Evolutionary conservation across 2,329 filamentous ascomycete genomes (phyloP), one percentile per base, ranked within the genome.

Genomic region (Leptosphaerulina australis): DNA sequence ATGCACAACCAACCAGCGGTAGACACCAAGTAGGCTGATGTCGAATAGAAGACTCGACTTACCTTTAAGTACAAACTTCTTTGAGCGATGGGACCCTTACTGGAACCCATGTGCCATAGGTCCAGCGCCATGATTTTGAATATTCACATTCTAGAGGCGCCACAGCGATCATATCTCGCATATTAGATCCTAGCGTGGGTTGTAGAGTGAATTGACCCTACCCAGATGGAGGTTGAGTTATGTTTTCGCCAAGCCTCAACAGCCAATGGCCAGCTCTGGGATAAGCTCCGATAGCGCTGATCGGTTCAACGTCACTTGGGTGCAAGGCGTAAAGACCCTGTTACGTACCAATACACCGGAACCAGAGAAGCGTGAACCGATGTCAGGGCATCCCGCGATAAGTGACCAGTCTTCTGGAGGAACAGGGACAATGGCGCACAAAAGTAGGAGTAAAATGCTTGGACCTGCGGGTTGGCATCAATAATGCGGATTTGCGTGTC

Each of bases 121-220:
- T 17, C 40, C 35, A 40, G 30, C 20, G 36, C 48, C 41, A 37
- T 36, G 40, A 50, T 20, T 21, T 30, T 44, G 24, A 41, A 22
- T 21, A 41, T 33, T 41, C 41, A 26, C 36, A 46, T 18, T 51
- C 48, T 36, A 51, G 48, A 46, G 36, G 48, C 48, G 48, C 48
- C 48, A 51, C 48, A 37, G 20, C 33, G 48, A 46, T 46, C 37
- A 37, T 33, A 51, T 45, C 41, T 41, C 21, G 48, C 43, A 51
- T 51, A 7, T 38, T 33, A 51, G 48, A 51, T 51, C 37, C 28
- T 51, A 51, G 48, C 31, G 48, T 25, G 14, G 17, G 26, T 14
- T 36, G 22, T 25, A 15, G 17, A 31, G 20, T 36, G 22, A 15
- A 31, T 9, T 26, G 25, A 38, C 20, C 31, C 25, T 44, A 26